Evolutionary conservation across 2,329 filamentous ascomycete genomes (phyloP).

Genomic region (Rasamsonia emersonii): DNA sequence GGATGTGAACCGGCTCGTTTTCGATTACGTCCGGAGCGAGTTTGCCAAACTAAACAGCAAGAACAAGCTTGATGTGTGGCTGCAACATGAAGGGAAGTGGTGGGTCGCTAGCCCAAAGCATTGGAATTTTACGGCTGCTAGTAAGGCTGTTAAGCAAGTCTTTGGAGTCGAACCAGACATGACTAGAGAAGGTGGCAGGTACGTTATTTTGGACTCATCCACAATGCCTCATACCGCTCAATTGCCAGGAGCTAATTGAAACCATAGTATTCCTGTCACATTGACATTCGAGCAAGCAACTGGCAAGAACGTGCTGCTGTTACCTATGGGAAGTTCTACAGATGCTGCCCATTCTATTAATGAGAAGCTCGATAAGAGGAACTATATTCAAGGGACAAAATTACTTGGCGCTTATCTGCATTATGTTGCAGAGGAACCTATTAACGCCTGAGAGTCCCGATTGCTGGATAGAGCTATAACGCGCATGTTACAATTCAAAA

Average conservation of each 20-base stretch:
- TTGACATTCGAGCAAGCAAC: constrained; percentile 96
- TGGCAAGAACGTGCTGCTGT: constrained; percentile 89
- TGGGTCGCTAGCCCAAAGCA: constrained; percentile 97
- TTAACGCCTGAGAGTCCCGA: too few relatives aligned
- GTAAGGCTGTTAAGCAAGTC: constrained; percentile 92
- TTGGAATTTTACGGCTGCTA: constrained; percentile 95
- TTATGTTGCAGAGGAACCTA: constrained; percentile 87
- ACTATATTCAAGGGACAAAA: constrained; percentile 98
- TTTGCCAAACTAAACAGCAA: constrained; percentile 86
- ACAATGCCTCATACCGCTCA: constrained; percentile 2
- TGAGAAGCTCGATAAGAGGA: constrained; percentile 92
- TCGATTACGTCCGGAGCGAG: constrained; percentile 71
- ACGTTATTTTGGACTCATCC: constrained; percentile 28
- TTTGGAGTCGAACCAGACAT: constrained; percentile 91
- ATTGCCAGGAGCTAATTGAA: constrained; percentile 15
- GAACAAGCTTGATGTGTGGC: constrained; percentile 73
- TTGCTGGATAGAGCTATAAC: constrained; percentile 7
- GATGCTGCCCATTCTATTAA: constrained; percentile 97
- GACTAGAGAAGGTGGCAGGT: constrained; percentile 89
- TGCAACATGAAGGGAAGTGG: constrained; percentile 94
- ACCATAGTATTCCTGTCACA: constrained; percentile 81
- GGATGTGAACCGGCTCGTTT: constrained; percentile 76
- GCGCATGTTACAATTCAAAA: neutral
- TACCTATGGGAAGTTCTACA: constrained; percentile 96
- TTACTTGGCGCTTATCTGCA: constrained; percentile 89